A percentile compares a stretch with the other conserved stretches of the same genome.
phyloP scores from a whole-genome alignment of 2,329 filamentous ascomycete genomes.

The Talaromyces sp. region DNA sequence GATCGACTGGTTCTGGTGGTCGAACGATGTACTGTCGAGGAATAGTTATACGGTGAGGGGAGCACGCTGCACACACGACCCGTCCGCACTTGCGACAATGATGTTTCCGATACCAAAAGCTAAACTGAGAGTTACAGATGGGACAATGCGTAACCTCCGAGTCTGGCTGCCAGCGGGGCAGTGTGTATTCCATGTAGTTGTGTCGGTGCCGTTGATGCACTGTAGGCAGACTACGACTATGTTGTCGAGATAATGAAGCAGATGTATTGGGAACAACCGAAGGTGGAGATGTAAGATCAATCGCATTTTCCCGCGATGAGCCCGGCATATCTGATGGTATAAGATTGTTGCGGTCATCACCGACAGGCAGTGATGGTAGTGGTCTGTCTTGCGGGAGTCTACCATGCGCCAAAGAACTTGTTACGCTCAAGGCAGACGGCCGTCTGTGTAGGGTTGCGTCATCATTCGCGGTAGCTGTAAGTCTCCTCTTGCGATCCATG shows the following conservation, averaged over 20 bases:
- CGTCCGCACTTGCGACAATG: constrained; percentile 95
- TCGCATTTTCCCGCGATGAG: constrained; percentile 32
- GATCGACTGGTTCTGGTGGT: constrained; percentile 54
- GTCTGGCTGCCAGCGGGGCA: constrained; percentile 87
- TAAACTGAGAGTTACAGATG: constrained; percentile 77
- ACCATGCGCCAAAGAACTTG: constrained; percentile 21
- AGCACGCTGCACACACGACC: constrained; percentile 86
- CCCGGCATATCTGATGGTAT: constrained; percentile 21
- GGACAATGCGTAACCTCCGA: constrained; percentile 76
- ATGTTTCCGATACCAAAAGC: constrained; percentile 83
- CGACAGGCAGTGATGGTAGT: constrained; percentile 17
- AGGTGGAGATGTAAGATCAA: constrained; percentile 34
- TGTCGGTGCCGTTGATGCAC: constrained; percentile 14
- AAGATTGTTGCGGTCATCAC: constrained; percentile 1
- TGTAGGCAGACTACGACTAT: constrained; percentile 18
- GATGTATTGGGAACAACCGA: constrained; percentile 17
- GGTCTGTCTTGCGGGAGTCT: constrained; percentile 24
- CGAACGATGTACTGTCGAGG: constrained; percentile 89
- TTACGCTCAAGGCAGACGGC: constrained; percentile 13
- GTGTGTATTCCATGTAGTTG: constrained; percentile 45
- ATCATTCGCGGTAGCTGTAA: constrained; percentile 37
- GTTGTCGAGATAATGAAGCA: constrained; percentile 18
- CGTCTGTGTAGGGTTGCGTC: constrained; percentile 25
- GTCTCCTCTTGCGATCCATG: constrained; percentile 43
- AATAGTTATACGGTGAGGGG: constrained; percentile 91